phyloP scores from a whole-genome alignment of 306 rosid genomes.

The Astragalus glycyphyllos region DNA sequence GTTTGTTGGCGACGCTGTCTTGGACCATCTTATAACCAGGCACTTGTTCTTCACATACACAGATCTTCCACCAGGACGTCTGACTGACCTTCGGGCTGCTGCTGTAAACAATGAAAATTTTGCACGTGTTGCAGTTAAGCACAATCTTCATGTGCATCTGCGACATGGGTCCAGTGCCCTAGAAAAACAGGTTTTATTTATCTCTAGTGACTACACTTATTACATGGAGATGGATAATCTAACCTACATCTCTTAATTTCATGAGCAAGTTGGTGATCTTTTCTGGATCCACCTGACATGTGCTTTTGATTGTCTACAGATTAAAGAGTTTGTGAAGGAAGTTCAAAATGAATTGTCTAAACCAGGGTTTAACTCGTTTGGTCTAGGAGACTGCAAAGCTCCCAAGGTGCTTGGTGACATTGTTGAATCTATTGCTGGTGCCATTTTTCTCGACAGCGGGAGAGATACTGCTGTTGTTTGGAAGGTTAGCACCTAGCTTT shows the following conservation, averaged over 20 bases:
- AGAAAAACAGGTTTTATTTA: constrained; percentile 79
- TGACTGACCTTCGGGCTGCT: constrained; percentile 98
- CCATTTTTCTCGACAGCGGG: constrained; percentile 89
- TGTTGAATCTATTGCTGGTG: constrained; percentile 97
- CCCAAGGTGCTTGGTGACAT: constrained; percentile 99
- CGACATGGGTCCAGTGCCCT: constrained; percentile 97
- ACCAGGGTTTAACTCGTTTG: constrained; percentile 97
- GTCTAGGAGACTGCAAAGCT: constrained; percentile 99
- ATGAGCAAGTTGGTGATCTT: constrained; percentile 31
- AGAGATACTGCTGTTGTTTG: constrained; percentile 80
- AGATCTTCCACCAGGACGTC: constrained; percentile 91
- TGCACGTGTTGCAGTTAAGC: constrained; percentile 97
- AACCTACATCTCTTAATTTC: constrained; percentile 20
- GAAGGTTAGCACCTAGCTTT: constrained; percentile 59
- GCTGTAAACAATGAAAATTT: constrained; percentile 99
- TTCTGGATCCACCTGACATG: constrained; percentile 25
- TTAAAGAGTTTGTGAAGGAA: constrained; percentile 94
- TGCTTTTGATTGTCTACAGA: constrained; percentile 60
- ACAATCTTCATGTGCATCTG: constrained; percentile 84
- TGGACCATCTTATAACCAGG: constrained; percentile 94
- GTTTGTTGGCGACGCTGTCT: constrained; percentile 97
- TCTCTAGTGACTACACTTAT: constrained; percentile 10
- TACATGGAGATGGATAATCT: constrained; percentile 27
- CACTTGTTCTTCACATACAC: constrained; percentile 95
- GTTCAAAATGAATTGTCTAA: constrained; percentile 76